These are phyloP conservation scores for Keqinozyma sinolaborantium DNA, from an alignment of 1,139 yeast genomes.

Conservation along the genomic window DNA sequence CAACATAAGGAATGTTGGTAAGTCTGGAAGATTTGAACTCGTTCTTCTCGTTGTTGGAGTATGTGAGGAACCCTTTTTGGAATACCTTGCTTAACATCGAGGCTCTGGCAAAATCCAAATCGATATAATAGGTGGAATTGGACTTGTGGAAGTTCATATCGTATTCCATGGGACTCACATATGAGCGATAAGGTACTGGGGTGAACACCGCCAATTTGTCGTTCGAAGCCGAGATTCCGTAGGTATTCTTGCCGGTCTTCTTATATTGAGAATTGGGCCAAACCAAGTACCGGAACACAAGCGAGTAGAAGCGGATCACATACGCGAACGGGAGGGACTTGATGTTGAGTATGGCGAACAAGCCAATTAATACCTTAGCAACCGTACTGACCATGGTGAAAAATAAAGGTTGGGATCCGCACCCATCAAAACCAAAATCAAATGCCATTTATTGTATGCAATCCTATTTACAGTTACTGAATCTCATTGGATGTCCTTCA, in stretches of 20 bases:
- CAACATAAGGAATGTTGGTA: conserved; percentile 59
- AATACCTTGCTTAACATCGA: conserved; percentile 56
- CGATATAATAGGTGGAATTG: conserved; percentile 82
- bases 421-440: not conserved
- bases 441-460: no score
- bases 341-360: conserved; percentile 11
- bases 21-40: conserved; percentile 21
- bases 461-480: conserved; percentile 1
- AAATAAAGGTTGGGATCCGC: conserved; percentile 1
- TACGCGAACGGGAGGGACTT: conserved; percentile 74
- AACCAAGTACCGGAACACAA: conserved; percentile 37
- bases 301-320: conserved; percentile 56
- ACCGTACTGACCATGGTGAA: not conserved
- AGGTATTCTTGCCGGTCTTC: conserved; percentile 26
- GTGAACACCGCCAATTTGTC: conserved; percentile 37
- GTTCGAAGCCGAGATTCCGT: conserved; percentile 19
- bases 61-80: conserved; percentile 43
- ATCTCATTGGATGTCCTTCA: conserved; percentile 56
- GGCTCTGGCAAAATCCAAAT: conserved; percentile 76
- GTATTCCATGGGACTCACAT: conserved; percentile 74
- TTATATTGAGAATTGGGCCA: conserved; percentile 25
- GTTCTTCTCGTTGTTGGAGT: conserved; percentile 36
- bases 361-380: not conserved
- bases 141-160: conserved; percentile 87
- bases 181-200: conserved; percentile 44